These are phyloP conservation scores for Chamaecrista fasciculata DNA, from an alignment of 306 rosid genomes.

Conservation along the genomic window DNA sequence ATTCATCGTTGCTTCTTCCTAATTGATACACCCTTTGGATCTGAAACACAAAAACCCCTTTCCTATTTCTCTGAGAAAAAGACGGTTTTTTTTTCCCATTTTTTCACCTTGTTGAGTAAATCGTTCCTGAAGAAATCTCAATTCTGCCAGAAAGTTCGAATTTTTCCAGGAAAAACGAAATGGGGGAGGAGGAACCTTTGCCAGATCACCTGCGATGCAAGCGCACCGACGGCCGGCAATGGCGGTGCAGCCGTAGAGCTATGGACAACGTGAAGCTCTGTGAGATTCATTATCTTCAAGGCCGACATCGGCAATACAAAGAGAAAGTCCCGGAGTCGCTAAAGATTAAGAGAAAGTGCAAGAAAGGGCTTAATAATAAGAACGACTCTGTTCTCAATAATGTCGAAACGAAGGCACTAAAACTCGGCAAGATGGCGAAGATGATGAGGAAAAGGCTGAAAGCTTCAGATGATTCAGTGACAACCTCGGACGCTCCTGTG, in stretches of 20 bases:
- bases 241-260: constrained; percentile 89
- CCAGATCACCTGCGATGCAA: constrained; percentile 83
- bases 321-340: constrained; percentile 88
- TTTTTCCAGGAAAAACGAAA: constrained; percentile 25
- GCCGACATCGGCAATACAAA: constrained; percentile 73
- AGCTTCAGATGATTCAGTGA: constrained; percentile 30
- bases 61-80: neutral
- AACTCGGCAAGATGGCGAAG: constrained; percentile 43
- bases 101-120: constrained; percentile 13
- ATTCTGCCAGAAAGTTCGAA: constrained; percentile 17
- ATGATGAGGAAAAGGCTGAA: constrained; percentile 49
- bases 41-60: constrained; percentile 15
- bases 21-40: constrained; percentile 35
- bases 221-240: constrained; percentile 90
- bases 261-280: constrained; percentile 82
- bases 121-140: constrained; percentile 35
- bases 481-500: constrained; percentile 38
- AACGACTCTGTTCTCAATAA: constrained; percentile 36
- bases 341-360: constrained; percentile 63
- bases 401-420: constrained; percentile 56
- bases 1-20: constrained; percentile 40
- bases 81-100: neutral
- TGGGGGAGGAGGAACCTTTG: constrained; percentile 46
- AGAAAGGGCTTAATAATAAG: constrained; percentile 21
- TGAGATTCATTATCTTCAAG: constrained; percentile 87